These are phyloP conservation scores for Phytopythium boreale DNA, from an alignment of 352 stramenopile species.

Conservation along the genomic window DNA sequence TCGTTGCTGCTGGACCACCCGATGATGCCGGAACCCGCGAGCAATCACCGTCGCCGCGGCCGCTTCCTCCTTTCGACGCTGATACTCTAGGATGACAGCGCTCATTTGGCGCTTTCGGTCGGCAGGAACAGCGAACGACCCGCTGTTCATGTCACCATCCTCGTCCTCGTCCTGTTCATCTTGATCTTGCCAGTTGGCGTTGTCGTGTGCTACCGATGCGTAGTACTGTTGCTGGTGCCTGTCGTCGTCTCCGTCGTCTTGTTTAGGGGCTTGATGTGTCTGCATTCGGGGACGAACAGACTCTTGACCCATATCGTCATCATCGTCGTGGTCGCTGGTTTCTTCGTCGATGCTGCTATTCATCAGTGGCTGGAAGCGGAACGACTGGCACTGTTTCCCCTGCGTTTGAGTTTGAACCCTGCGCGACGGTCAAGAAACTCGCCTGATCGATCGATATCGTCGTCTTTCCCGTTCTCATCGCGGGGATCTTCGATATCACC, in stretches of 20 bases:
- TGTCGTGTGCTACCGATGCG: not conserved
- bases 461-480: not conserved
- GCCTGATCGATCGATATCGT: not conserved
- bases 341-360: not conserved
- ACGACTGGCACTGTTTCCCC: not conserved
- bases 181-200: not conserved
- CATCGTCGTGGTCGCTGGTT: conserved; percentile 11
- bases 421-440: not conserved
- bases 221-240: conserved; percentile 4
- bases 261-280: not conserved
- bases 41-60: conserved; percentile 29
- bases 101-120: conserved; percentile 8
- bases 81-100: conserved; percentile 12
- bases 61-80: conserved; percentile 11
- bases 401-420: not conserved
- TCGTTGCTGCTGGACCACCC: not conserved
- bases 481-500: not conserved
- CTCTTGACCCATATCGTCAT: conserved; percentile 15
- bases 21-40: conserved; percentile 21
- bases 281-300: not conserved
- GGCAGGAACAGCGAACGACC: conserved; percentile 3
- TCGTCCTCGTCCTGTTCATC: not conserved
- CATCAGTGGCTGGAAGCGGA: not conserved
- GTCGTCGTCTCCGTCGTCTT: not conserved
- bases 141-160: not conserved